These are phyloP conservation scores for Solanum pimpinellifolium DNA, from an alignment of 257 asterid species.

Conservation along the genomic window DNA sequence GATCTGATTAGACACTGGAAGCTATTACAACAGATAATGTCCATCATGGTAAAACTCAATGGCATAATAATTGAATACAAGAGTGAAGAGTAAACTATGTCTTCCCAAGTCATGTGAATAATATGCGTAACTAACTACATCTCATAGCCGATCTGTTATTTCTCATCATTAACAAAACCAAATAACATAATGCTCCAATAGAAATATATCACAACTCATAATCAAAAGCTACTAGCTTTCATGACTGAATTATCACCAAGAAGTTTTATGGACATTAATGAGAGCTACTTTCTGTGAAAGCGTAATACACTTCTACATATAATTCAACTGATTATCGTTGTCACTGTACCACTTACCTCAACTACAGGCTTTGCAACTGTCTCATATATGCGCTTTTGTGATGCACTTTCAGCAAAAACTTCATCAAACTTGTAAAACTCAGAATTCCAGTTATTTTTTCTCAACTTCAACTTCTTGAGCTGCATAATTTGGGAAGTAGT, in stretches of 20 bases:
- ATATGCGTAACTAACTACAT: background rate
- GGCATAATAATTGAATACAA: background rate
- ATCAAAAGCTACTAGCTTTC: background rate
- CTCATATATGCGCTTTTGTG: slow-evolving; percentile 86
- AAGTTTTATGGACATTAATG: background rate
- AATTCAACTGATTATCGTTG: background rate
- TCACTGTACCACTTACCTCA: slow-evolving; percentile 35
- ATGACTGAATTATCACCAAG: background rate
- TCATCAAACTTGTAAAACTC: slow-evolving; percentile 77
- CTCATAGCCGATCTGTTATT: background rate
- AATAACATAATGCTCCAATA: background rate
- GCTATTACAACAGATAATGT: background rate
- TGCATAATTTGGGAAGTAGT: slow-evolving; percentile 16
- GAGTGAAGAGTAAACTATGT: background rate
- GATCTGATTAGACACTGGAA: background rate
- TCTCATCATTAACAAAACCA: background rate
- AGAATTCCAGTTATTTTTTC: slow-evolving; percentile 82
- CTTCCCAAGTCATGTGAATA: background rate
- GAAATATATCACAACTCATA: background rate
- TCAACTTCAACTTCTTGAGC: slow-evolving; percentile 74
- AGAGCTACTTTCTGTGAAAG: background rate
- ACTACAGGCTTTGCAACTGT: slow-evolving; percentile 92
- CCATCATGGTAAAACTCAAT: background rate
- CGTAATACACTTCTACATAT: background rate
- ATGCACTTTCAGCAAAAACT: slow-evolving; percentile 63